phyloP scores from a whole-genome alignment of 2,329 filamentous ascomycete species.

The Diaporthe ilicicola region DNA sequence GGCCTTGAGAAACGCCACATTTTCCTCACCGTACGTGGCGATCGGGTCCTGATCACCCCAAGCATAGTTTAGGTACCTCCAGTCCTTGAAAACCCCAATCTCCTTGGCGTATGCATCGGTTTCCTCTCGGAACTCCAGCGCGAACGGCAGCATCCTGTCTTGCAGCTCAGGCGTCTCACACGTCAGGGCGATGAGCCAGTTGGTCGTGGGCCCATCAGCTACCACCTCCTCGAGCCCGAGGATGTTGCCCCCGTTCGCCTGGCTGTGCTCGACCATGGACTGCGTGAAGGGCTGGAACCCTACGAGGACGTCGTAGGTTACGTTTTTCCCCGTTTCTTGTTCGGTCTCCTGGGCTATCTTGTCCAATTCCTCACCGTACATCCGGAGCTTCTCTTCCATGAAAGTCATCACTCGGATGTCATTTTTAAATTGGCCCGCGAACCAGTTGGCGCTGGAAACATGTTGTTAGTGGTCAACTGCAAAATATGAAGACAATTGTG shows the following conservation, averaged over 20 bases:
- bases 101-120: not conserved
- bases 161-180: not conserved
- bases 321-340: not conserved
- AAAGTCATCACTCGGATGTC: not conserved
- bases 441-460: not conserved
- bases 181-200: constrained; percentile 1
- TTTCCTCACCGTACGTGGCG: constrained; percentile 17
- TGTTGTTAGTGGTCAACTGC: not conserved
- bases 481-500: too few relatives aligned
- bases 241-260: constrained; percentile 42
- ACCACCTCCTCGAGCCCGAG: constrained; percentile 43
- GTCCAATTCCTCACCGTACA: not conserved
- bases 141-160: not conserved
- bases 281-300: constrained; percentile 8
- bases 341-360: not conserved
- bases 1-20: constrained; percentile 5
- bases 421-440: not conserved
- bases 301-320: constrained; percentile 2
- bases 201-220: constrained; percentile 2
- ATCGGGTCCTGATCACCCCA: constrained; percentile 28
- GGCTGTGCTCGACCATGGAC: constrained; percentile 30
- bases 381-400: not conserved
- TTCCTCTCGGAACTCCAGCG: not conserved
- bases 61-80: constrained; percentile 31
- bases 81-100: constrained; percentile 2